Percentiles rank a stretch among this genome's conserved stretches.
These are phyloP conservation scores for Polyplosphaeria fusca DNA, from an alignment of 495 filamentous ascomycete species.

Conservation along the genomic window DNA sequence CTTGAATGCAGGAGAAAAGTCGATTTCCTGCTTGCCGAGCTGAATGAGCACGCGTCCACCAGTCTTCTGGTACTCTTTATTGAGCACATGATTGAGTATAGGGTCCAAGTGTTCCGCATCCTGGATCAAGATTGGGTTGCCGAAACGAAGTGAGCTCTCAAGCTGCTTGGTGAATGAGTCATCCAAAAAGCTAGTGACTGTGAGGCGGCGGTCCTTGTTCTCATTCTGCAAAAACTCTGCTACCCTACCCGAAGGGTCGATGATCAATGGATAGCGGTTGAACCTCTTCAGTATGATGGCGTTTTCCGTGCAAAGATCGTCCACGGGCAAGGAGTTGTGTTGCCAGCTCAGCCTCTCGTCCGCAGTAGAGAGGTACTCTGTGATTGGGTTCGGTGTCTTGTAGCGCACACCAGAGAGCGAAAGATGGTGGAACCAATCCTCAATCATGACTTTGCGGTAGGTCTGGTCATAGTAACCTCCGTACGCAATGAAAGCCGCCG, in stretches of 20 bases:
- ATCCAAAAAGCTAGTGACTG: slow-evolving; percentile 96
- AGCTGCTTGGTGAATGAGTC: slow-evolving; percentile 97
- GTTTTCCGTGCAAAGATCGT: slow-evolving; percentile 98
- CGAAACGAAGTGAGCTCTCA: slow-evolving; percentile 93
- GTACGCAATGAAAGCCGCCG: slow-evolving; percentile 96
- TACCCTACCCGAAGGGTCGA: slow-evolving; percentile 91
- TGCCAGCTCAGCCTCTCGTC: slow-evolving; percentile 95
- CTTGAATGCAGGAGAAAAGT: slow-evolving; percentile 96
- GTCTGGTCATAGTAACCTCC: slow-evolving; percentile 96
- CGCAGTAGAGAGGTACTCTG: slow-evolving; percentile 93
- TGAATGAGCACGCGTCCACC: slow-evolving; percentile 97
- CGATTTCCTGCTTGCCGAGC: slow-evolving; percentile 97
- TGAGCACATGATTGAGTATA: slow-evolving; percentile 96
- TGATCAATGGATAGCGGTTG: slow-evolving; percentile 97
- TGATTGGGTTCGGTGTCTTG: slow-evolving; percentile 91
- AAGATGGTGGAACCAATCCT: slow-evolving; percentile 93
- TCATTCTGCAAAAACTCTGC: slow-evolving; percentile 94
- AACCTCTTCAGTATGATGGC: slow-evolving; percentile 95
- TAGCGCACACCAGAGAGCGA: slow-evolving; percentile 82
- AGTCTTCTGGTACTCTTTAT: slow-evolving; percentile 99
- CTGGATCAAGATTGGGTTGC: slow-evolving; percentile 97
- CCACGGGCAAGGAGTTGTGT: slow-evolving; percentile 90
- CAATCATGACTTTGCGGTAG: slow-evolving; percentile 94
- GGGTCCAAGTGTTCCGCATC: slow-evolving; percentile 97
- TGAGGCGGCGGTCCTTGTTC: slow-evolving; percentile 87